Conservation (phyloP, 2,329 filamentous ascomycete genomes). For the Pseudogymnoascus sp. region DNA sequence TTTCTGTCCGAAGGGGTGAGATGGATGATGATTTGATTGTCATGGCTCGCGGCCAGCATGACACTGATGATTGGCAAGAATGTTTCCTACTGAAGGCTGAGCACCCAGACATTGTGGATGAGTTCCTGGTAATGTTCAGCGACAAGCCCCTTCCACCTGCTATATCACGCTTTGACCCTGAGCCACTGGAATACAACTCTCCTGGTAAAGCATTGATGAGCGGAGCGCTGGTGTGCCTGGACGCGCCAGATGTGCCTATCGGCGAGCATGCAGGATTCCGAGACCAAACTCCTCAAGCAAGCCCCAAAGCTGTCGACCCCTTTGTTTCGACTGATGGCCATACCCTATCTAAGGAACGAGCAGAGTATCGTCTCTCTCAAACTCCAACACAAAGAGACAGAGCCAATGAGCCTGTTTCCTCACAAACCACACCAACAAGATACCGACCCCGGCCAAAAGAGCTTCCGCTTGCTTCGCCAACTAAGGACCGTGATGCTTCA, state of each 20-base stretch:
- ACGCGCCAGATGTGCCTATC: background rate
- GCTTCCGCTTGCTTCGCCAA: background rate
- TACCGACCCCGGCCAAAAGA: background rate
- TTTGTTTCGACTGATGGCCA: background rate
- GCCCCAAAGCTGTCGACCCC: background rate
- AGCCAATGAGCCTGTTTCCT: background rate
- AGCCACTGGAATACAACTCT: conserved; percentile 25
- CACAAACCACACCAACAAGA: conserved; percentile 1
- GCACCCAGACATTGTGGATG: conserved; percentile 48
- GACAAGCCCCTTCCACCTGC: conserved; percentile 41
- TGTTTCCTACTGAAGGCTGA: conserved; percentile 69
- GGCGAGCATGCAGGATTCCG: conserved; percentile 9
- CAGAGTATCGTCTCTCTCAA: background rate
- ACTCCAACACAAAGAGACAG: conserved; percentile 5
- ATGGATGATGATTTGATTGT: conserved; percentile 63
- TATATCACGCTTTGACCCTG: conserved; percentile 30
- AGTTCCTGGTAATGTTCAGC: conserved; percentile 36
- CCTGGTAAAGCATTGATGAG: conserved; percentile 21
- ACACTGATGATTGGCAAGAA: conserved; percentile 71
- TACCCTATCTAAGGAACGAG: background rate
- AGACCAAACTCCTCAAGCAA: background rate
- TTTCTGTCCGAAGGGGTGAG: conserved; percentile 75
- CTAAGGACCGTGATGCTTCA: background rate
- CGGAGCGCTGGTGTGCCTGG: conserved; percentile 14
- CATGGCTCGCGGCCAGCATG: conserved; percentile 70